Base-by-base conservation (phyloP, 495 filamentous ascomycete species). In the Rhypophila decipiens region DNA sequence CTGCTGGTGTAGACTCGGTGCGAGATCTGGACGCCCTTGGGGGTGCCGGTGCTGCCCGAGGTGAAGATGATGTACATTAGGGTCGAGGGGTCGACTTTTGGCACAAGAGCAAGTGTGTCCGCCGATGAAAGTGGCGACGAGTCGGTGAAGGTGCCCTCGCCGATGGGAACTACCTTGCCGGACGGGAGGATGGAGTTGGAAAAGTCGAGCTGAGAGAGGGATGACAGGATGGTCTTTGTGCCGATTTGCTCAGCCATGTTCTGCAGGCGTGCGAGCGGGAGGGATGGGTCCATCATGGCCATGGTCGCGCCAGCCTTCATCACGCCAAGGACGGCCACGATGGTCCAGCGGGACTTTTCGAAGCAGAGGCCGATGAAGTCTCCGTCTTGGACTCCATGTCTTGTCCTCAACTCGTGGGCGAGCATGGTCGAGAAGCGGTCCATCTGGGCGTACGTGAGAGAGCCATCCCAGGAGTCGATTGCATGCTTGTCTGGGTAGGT, bases 391-490 rank as follows among this genome's bases (percentile, higher is more conserved):
- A 83, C 67, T 22, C 78, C 78, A n/a, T n/a, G n/a, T 13, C 48
- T 24, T 10, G 55, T 49, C 11, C 56, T 24, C 7, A 75, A 68
- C 17, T 57, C 59, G 22, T 69, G 61, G 3, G 78, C 78, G 20
- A 86, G 55, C 12, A 57, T 62, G 56, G 52, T 68, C 49, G 78
- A 71, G 23, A 73, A 53, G 0, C 49, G 33, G 21, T 80, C 72
- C 24, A 85, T 59, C 39, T 84, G 70, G 18, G 50, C 49, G 53
- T 75, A 85, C 1, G 79, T 80, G 47, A 84, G 64, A 22, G 46
- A 64, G 15, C 79, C 81, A 64, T 86, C 82, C 80, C 81, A 84
- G 1, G 66, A 68, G 23, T 59, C 40, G 34, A 72, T 59, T n/a
- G 69, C 69, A 0, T 54, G 35, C 13, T 56, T 54, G 24, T 47